Base-by-base conservation (phyloP, 306 rosid genomes). In the Glycyrrhiza uralensis region DNA sequence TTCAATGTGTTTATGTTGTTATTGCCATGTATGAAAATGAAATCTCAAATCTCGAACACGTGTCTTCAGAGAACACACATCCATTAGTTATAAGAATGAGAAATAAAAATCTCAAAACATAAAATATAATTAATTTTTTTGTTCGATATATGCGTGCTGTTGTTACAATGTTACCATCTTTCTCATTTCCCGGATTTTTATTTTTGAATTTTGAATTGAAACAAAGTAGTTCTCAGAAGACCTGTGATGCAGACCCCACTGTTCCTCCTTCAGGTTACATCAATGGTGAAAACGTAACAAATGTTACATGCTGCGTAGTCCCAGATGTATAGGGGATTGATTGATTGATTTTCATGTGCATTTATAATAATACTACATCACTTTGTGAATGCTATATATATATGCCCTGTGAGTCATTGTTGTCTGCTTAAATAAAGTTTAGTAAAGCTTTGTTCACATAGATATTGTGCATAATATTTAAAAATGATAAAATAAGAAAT, bases 81-180 rank as follows among this genome's bases (percentile, higher is more conserved):
- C 17, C 20, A 60, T 45, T 76, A 55, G 46, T 62, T 56, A 39
- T 46, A 73, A 66, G 12, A 69, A 47, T 56, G 38, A 13, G 4
- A 14, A 38, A 24, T 11, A 17, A 13, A 32, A 15, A 5, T 22
- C 15, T 12, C 17, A 38, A 41, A 22, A 39, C 18, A 54, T 13
- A 7, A 8, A 23, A 15, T 57, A 28, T 57, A 42, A 39, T 8
- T 69, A 6, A 52, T 28, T 20, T 39, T 20, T 23, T 19, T 5
- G 33, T 28, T 26, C 6, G 46, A 58, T 60, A 47, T 19, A 1
- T 52, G 11, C 14, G 15, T 23, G 35, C 19, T 35, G 32, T n/a
- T n/a, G n/a, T n/a, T n/a, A n/a, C n/a, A n/a, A n/a, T n/a, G n/a
- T 23, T 39, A 59, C n/a, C 41, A 61, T 52, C 2, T 33, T 44